Conservation (phyloP, 768 basidiomycete genomes). For the Gautieria morchelliformis region DNA sequence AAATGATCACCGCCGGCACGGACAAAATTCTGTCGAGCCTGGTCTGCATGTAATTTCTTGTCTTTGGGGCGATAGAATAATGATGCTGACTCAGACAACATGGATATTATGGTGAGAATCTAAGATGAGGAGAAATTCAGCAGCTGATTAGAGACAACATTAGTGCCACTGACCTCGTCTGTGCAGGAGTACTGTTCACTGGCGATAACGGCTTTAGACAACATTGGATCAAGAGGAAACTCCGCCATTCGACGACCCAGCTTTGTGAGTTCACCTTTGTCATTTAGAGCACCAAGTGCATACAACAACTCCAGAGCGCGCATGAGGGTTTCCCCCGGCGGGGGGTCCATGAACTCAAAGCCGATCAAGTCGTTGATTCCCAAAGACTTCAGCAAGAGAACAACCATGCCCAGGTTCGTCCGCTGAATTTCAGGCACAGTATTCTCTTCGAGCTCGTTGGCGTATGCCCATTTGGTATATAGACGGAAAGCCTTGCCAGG, state of each 20-base stretch:
- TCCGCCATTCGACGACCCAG: conserved; percentile 96
- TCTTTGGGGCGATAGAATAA: conserved; percentile 97
- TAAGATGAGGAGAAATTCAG: conserved; percentile 19
- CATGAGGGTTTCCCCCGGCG: conserved; percentile 96
- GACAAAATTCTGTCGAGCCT: conserved; percentile 95
- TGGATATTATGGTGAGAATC: conserved; percentile 94
- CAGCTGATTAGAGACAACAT: not conserved
- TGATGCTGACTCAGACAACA: conserved; percentile 93
- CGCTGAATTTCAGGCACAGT: conserved; percentile 98
- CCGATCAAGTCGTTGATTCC: conserved; percentile 98
- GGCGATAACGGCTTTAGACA: conserved; percentile 92
- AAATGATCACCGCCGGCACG: conserved; percentile 96
- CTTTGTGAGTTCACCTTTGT: conserved; percentile 94
- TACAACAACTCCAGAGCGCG: conserved; percentile 89
- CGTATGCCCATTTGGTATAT: conserved; percentile 97
- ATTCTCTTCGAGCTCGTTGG: conserved; percentile 93
- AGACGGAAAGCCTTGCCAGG: conserved; percentile 98
- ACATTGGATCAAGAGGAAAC: conserved; percentile 97
- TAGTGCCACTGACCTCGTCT: conserved; percentile 65
- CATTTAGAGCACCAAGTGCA: conserved; percentile 92
- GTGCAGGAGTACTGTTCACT: conserved; percentile 92
- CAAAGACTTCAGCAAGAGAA: conserved; percentile 87
- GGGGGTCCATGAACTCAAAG: conserved; percentile 98
- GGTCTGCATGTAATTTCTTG: conserved; percentile 95
- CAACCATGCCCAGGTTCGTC: conserved; percentile 95